phyloP scores from a whole-genome alignment of 2,329 filamentous ascomycete species.

The Beauveria rudraprayagi region DNA sequence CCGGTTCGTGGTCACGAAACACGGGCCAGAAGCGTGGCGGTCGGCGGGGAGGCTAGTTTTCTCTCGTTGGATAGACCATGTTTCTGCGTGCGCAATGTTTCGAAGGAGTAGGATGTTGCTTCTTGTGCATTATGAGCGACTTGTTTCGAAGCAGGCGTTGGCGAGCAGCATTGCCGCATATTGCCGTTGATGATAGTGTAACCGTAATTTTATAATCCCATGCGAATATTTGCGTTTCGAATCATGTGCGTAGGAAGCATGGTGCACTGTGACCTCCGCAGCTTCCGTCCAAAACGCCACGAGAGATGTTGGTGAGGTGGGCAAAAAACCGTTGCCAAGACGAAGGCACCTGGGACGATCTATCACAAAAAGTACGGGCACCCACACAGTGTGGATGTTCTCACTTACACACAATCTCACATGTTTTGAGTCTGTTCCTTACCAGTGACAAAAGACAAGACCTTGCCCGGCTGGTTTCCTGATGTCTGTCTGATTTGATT shows the following conservation, averaged over 20 bases:
- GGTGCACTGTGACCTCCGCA: not conserved
- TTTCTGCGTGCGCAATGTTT: not conserved
- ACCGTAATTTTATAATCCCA: not conserved
- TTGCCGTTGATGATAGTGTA: not conserved
- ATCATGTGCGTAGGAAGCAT: not conserved
- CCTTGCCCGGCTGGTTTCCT: too few relatives aligned
- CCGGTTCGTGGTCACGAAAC: slow-evolving; percentile 8
- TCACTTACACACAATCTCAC: too few relatives aligned
- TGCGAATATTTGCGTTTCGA: not conserved
- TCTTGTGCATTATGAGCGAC: not conserved
- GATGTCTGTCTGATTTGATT: not conserved
- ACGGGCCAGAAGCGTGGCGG: slow-evolving; percentile 8
- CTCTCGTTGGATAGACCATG: not conserved
- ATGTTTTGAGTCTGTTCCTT: too few relatives aligned
- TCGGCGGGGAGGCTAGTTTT: slow-evolving; percentile 12
- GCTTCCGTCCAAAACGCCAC: not conserved
- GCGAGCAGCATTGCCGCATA: too few relatives aligned
- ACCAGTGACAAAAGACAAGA: too few relatives aligned
- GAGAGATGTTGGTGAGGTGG: not conserved
- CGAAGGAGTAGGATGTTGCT: not conserved
- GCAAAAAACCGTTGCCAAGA: too few relatives aligned
- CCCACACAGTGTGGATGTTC: too few relatives aligned
- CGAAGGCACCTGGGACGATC: too few relatives aligned
- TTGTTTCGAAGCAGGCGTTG: too few relatives aligned
- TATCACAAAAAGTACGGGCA: too few relatives aligned